Evolutionary conservation across 352 stramenopile species (phyloP).

Genomic region (Globisporangium megalacanthum): DNA sequence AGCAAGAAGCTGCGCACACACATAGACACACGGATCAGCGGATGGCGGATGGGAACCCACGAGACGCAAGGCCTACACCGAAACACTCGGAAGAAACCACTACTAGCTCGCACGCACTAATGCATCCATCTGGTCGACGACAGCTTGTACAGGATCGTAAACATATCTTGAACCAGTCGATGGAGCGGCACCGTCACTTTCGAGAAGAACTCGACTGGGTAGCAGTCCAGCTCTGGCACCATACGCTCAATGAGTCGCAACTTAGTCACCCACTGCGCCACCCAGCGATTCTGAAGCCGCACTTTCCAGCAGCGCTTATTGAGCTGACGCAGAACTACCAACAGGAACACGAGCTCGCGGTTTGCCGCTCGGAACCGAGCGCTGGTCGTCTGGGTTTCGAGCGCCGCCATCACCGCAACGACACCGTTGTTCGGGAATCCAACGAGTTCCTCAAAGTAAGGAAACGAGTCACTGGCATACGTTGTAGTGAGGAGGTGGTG

Average conservation of each 20-base stretch:
- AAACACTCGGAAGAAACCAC: neutral
- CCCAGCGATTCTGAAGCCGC: conserved; percentile 17
- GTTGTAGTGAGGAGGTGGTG: conserved; percentile 17
- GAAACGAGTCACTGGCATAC: conserved; percentile 11
- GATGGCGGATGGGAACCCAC: neutral
- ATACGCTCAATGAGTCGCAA: conserved; percentile 27
- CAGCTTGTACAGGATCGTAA: conserved; percentile 1
- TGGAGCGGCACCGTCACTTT: conserved; percentile 17
- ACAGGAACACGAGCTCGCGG: conserved; percentile 41
- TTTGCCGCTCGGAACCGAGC: conserved; percentile 26
- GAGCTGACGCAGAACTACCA: conserved; percentile 31
- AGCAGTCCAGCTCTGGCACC: conserved; percentile 47
- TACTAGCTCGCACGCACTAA: conserved; percentile 3
- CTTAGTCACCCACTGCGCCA: conserved; percentile 12
- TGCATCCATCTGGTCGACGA: conserved; percentile 9
- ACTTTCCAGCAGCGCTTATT: conserved; percentile 10
- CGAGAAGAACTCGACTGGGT: conserved; percentile 18
- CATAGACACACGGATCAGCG: conserved; percentile 1
- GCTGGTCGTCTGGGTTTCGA: conserved; percentile 23
- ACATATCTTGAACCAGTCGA: conserved; percentile 1
- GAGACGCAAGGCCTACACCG: neutral
- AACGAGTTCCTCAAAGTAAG: conserved; percentile 9
- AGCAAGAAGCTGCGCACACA: conserved; percentile 13
- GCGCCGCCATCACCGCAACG: conserved; percentile 3
- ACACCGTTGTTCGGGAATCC: conserved; percentile 3